These are phyloP conservation scores for Durotheca rogersii DNA, from an alignment of 495 filamentous ascomycete species.

Conservation along the genomic window DNA sequence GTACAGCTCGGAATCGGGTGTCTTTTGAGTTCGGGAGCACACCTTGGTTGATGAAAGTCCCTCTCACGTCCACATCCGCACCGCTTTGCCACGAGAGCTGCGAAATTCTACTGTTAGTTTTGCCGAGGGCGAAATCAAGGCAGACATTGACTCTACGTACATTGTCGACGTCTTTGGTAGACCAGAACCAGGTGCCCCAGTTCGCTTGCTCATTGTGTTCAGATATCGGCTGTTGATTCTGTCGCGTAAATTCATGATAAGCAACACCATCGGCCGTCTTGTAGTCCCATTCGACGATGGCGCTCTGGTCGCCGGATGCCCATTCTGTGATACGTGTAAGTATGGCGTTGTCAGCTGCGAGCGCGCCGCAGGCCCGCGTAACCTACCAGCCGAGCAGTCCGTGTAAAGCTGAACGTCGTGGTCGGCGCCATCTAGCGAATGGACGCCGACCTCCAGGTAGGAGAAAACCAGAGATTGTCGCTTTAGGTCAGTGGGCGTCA, in stretches of 20 bases:
- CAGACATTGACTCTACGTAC: constrained; percentile 36
- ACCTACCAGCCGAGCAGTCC: constrained; percentile 81
- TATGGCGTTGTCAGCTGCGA: constrained; percentile 44
- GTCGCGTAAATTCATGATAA: constrained; percentile 59
- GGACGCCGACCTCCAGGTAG: constrained; percentile 74
- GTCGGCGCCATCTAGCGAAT: constrained; percentile 51
- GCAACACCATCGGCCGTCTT: constrained; percentile 38
- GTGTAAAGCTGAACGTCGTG: constrained; percentile 78
- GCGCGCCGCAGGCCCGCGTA: constrained; percentile 51
- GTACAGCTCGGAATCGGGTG: constrained; percentile 64
- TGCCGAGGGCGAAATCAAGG: neutral
- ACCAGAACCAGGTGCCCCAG: constrained; percentile 82
- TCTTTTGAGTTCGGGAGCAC: constrained; percentile 67
- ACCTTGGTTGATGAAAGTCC: constrained; percentile 63
- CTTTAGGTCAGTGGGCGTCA: constrained; percentile 81
- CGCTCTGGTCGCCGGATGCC: constrained; percentile 44
- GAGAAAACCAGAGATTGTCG: constrained; percentile 85
- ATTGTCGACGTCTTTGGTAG: constrained; percentile 46
- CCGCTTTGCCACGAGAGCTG: constrained; percentile 65
- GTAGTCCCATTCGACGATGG: constrained; percentile 44
- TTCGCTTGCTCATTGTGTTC: constrained; percentile 73
- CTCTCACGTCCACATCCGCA: constrained; percentile 62
- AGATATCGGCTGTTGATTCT: constrained; percentile 64
- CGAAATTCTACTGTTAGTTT: constrained; percentile 18
- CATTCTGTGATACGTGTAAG: constrained; percentile 42